A percentile compares a stretch with the other conserved stretches of the same genome.
phyloP scores from a whole-genome alignment of 345 rosid genomes.

The Dimocarpus longan region DNA sequence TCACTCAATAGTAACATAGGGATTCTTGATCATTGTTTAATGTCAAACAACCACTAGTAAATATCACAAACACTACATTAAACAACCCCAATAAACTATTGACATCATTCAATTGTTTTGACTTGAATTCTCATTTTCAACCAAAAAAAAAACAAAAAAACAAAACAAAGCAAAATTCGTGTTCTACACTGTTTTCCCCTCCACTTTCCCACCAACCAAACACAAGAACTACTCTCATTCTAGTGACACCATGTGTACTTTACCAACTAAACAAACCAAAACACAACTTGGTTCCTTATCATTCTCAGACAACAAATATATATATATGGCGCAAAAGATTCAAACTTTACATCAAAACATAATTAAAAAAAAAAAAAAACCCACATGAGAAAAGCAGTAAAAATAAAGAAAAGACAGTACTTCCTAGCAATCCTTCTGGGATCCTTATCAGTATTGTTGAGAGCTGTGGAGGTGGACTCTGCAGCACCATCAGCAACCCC shows the following conservation, averaged over 20 bases:
- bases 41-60: neutral
- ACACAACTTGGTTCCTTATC: neutral
- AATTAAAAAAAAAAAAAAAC: neutral
- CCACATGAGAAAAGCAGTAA: no score
- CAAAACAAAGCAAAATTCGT: neutral
- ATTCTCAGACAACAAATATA: no score
- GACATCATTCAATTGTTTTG: neutral
- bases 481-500: no score
- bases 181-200: neutral
- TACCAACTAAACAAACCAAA: neutral
- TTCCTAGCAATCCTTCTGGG: no score
- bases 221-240: neutral
- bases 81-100: neutral
- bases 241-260: neutral
- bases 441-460: no score
- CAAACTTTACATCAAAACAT: neutral
- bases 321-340: neutral
- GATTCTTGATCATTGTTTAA: neutral
- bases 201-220: slow-evolving; percentile 12
- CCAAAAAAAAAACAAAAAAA: neutral
- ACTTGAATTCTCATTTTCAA: neutral
- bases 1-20: neutral
- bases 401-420: no score
- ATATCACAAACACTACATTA: neutral
- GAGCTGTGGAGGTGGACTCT: no score